Conservation (phyloP, 495 filamentous ascomycete species). For the Schizothecium vesticola region DNA sequence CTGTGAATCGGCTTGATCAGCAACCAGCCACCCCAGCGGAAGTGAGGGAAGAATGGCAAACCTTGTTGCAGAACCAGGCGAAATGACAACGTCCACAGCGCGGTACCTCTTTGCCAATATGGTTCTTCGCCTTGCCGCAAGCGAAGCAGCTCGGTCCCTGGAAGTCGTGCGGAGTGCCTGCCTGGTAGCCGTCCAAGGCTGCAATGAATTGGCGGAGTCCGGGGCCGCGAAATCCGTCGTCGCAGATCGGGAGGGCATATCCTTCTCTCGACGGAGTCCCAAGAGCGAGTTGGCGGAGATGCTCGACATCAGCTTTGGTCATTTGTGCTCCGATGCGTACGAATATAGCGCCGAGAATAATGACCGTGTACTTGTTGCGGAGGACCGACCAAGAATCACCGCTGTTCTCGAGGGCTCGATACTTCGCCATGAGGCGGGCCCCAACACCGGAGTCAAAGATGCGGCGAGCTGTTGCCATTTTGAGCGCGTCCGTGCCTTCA, state of each 20-base stretch:
- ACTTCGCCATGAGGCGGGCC: background rate
- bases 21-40: background rate
- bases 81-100: slow-evolving; percentile 7
- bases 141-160: slow-evolving; percentile 11
- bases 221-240: slow-evolving; percentile 16
- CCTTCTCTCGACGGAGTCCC: slow-evolving; percentile 7
- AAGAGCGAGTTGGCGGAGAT: slow-evolving; percentile 7
- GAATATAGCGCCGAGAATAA: slow-evolving; percentile 16
- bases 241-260: background rate
- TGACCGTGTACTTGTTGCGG: slow-evolving; percentile 11
- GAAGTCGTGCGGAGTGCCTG: slow-evolving; percentile 15
- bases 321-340: slow-evolving; percentile 19
- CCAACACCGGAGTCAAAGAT: background rate
- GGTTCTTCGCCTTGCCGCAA: slow-evolving; percentile 9
- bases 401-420: background rate
- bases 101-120: slow-evolving; percentile 6
- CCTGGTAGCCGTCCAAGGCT: slow-evolving; percentile 12
- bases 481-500: background rate
- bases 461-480: background rate
- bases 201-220: slow-evolving; percentile 19
- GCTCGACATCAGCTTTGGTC: slow-evolving; percentile 10
- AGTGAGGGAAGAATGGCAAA: background rate
- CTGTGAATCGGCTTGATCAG: background rate
- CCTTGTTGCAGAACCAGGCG: slow-evolving; percentile 17
- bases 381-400: too few relatives aligned